A percentile compares a stretch with the other conserved stretches of the same genome.
Conservation (phyloP, 495 filamentous ascomycete species). For the Pseudoneurospora amorphoporcata region DNA sequence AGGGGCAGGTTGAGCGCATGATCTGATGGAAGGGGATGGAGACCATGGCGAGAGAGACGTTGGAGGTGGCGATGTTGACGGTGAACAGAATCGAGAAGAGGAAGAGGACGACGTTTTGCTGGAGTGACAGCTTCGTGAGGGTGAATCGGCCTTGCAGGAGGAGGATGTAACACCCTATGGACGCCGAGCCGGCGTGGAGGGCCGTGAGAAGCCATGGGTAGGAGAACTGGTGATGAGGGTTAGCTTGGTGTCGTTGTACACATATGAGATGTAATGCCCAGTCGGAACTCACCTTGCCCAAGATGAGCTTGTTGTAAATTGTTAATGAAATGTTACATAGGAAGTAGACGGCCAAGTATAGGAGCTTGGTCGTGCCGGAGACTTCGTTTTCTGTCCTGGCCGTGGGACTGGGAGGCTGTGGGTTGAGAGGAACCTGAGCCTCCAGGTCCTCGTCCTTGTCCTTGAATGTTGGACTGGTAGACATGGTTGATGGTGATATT, state of each 20-base stretch:
- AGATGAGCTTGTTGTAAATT: conserved; percentile 44
- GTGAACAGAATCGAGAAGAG: conserved; percentile 48
- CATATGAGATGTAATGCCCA: neutral
- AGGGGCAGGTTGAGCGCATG: conserved; percentile 44
- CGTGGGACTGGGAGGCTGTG: neutral
- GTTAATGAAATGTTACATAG: conserved; percentile 43
- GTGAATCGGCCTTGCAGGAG: conserved; percentile 35
- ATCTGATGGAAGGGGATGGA: conserved; percentile 52
- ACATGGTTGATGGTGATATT: neutral
- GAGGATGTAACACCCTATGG: conserved; percentile 40
- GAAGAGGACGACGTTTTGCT: conserved; percentile 36
- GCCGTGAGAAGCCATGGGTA: conserved; percentile 49
- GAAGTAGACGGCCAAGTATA: conserved; percentile 39
- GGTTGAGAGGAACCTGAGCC: conserved; percentile 7
- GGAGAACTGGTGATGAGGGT: conserved; percentile 25
- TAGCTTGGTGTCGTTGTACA: neutral
- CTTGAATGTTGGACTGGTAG: neutral
- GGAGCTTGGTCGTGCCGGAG: conserved; percentile 28
- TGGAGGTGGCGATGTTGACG: conserved; percentile 49
- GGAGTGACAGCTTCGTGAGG: conserved; percentile 32
- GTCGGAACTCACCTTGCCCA: conserved; percentile 34
- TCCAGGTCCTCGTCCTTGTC: conserved; percentile 15
- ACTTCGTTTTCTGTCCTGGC: conserved; percentile 18
- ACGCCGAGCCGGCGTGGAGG: conserved; percentile 39
- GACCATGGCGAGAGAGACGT: conserved; percentile 44